Percentiles rank a stretch among this genome's conserved stretches.
These are phyloP conservation scores for Kandelia obovata DNA, from an alignment of 345 rosid genomes.

Conservation along the genomic window DNA sequence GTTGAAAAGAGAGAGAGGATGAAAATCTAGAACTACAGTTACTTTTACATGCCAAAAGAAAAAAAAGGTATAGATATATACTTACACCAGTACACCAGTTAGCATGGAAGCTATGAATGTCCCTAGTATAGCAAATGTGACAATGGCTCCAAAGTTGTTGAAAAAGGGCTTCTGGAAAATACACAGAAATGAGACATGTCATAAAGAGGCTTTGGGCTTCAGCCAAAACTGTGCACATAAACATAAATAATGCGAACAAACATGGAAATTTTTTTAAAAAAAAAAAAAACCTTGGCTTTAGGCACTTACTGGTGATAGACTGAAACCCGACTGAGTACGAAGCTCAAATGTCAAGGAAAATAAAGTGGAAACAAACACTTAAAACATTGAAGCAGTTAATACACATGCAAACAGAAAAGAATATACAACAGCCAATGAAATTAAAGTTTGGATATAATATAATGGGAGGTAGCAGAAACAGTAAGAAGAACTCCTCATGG, in stretches of 20 bases:
- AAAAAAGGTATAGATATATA: constrained; percentile 7
- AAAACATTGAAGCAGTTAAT: not conserved
- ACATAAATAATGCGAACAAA: no score
- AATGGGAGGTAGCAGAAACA: constrained; percentile 91
- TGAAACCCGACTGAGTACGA: constrained; percentile 92
- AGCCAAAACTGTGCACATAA: no score
- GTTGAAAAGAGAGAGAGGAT: not conserved
- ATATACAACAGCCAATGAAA: constrained; percentile 9
- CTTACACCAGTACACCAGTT: constrained; percentile 90
- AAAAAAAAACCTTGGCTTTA: no score
- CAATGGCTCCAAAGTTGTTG: constrained; percentile 96
- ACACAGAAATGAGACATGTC: no score
- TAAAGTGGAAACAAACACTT: constrained; percentile 2
- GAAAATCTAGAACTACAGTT: not conserved
- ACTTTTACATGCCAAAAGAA: not conserved
- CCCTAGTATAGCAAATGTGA: constrained; percentile 83
- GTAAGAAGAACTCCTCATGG: constrained; percentile 95
- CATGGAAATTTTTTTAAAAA: no score
- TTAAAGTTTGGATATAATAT: constrained; percentile 74
- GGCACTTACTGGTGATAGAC: constrained; percentile 78
- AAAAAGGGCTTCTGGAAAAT: constrained; percentile 85
- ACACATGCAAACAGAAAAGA: not conserved
- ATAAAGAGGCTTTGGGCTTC: no score
- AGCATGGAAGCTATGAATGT: constrained; percentile 83
- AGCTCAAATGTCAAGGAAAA: constrained; percentile 52